These are phyloP conservation scores for Nakazawaea molendinolei DNA, from an alignment of 805 yeast species.

Conservation along the genomic window DNA sequence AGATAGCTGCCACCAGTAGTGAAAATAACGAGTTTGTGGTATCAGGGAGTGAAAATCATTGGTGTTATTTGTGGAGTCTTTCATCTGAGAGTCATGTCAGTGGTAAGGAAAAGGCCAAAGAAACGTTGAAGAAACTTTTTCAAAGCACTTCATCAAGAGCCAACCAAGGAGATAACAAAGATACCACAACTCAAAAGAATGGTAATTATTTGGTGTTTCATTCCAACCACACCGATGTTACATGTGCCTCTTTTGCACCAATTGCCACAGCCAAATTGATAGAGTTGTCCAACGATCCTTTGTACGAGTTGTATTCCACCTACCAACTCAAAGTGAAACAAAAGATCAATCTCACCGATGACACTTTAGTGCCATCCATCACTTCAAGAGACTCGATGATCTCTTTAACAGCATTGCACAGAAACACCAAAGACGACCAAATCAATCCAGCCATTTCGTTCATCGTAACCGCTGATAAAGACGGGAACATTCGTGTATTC, in stretches of 20 bases:
- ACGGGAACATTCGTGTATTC: constrained; percentile 69
- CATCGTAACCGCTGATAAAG: constrained; percentile 69
- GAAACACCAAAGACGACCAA: constrained; percentile 13
- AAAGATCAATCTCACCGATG: constrained; percentile 2
- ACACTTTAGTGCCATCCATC: not conserved
- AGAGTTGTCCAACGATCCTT: constrained; percentile 70
- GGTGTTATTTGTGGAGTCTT: constrained; percentile 76
- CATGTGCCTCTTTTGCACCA: constrained; percentile 77
- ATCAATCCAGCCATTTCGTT: constrained; percentile 37
- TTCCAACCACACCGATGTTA: constrained; percentile 69
- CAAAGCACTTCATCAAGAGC: not conserved
- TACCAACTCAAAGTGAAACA: constrained; percentile 9
- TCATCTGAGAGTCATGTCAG: constrained; percentile 20
- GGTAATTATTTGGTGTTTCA: constrained; percentile 64
- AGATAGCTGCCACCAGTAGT: constrained; percentile 58
- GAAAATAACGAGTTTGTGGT: constrained; percentile 55
- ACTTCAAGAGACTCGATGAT: constrained; percentile 1
- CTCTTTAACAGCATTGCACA: constrained; percentile 1
- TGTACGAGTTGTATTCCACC: constrained; percentile 49
- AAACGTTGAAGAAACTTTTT: constrained; percentile 6
- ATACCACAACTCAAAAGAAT: constrained; percentile 32
- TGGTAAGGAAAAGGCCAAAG: constrained; percentile 15
- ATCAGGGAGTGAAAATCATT: constrained; percentile 82
- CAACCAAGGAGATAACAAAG: not conserved
- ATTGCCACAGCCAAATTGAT: constrained; percentile 54